These are phyloP conservation scores for Ceratocystis colombiana DNA, from an alignment of 2,329 filamentous ascomycete species.

Conservation along the genomic window DNA sequence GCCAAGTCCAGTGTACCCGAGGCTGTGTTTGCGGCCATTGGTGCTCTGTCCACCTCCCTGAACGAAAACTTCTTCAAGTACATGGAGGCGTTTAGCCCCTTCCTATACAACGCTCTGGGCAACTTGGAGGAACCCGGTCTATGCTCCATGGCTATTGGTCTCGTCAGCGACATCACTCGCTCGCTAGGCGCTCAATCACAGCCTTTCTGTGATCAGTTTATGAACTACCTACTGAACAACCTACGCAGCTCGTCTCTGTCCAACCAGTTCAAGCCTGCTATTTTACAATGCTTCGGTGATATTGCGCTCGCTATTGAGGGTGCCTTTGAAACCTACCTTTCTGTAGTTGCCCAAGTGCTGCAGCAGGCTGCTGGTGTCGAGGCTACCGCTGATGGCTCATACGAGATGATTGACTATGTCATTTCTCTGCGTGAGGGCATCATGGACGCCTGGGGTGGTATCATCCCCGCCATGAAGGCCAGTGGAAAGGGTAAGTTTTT, in stretches of 20 bases:
- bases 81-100: slow-evolving; percentile 90
- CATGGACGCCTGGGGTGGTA: slow-evolving; percentile 97
- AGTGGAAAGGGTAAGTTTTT: slow-evolving; percentile 58
- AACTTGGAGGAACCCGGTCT: slow-evolving; percentile 93
- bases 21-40: slow-evolving; percentile 83
- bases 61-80: slow-evolving; percentile 93
- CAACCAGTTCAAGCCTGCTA: slow-evolving; percentile 96
- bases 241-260: slow-evolving; percentile 74
- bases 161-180: slow-evolving; percentile 92
- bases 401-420: slow-evolving; percentile 96
- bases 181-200: slow-evolving; percentile 83
- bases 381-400: slow-evolving; percentile 66
- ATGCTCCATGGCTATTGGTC: slow-evolving; percentile 92
- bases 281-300: slow-evolving; percentile 94
- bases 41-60: slow-evolving; percentile 79
- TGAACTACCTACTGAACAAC: slow-evolving; percentile 95
- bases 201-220: slow-evolving; percentile 92
- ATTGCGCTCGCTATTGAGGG: slow-evolving; percentile 90
- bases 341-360: slow-evolving; percentile 84
- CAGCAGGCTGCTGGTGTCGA: slow-evolving; percentile 84
- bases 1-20: slow-evolving; percentile 91
- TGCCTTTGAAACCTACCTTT: slow-evolving; percentile 85
- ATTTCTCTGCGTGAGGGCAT: slow-evolving; percentile 92
- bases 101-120: slow-evolving; percentile 83
- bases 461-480: slow-evolving; percentile 85